Percentiles rank a stretch among this genome's conserved stretches.
Evolutionary conservation across 306 rosid species (phyloP).

Genomic region (Abrus precatorius): DNA sequence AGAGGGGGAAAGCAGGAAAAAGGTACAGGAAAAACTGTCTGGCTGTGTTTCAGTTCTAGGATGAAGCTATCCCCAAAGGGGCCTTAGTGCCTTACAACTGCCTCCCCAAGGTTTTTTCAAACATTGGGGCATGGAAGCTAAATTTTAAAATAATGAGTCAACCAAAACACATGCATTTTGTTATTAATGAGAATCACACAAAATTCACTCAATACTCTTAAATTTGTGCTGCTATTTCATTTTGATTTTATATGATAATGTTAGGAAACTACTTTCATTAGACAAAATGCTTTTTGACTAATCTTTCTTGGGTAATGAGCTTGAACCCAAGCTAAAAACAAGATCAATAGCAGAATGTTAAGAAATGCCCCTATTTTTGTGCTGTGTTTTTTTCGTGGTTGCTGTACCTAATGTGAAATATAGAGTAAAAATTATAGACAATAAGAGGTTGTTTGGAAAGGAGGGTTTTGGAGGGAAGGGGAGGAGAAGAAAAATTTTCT

Average conservation of each 20-base stretch:
- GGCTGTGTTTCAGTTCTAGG: constrained; percentile 16
- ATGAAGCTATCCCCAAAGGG: constrained; percentile 1
- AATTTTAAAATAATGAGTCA: not conserved
- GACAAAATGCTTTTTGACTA: not conserved
- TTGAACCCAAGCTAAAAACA: constrained; percentile 14
- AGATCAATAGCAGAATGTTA: not conserved
- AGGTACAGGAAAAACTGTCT: not conserved
- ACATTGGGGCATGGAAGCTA: not conserved
- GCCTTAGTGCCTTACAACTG: not conserved
- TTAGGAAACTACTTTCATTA: not conserved
- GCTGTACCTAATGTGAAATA: not conserved
- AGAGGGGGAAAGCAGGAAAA: not conserved
- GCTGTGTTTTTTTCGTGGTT: not conserved
- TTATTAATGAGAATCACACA: not conserved
- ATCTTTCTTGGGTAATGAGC: not conserved
- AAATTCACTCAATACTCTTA: not conserved
- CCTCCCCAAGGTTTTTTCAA: not conserved
- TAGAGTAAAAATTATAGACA: not conserved
- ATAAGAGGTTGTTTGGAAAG: not conserved
- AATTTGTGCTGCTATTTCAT: not conserved
- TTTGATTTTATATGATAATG: constrained; percentile 1
- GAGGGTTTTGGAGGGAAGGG: too few species aligned
- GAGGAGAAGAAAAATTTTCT: too few species aligned
- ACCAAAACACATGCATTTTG: not conserved
- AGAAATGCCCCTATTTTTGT: constrained; percentile 14